These are phyloP conservation scores for Malus hybrid DNA, from an alignment of 331 rosid genomes.

Conservation along the genomic window DNA sequence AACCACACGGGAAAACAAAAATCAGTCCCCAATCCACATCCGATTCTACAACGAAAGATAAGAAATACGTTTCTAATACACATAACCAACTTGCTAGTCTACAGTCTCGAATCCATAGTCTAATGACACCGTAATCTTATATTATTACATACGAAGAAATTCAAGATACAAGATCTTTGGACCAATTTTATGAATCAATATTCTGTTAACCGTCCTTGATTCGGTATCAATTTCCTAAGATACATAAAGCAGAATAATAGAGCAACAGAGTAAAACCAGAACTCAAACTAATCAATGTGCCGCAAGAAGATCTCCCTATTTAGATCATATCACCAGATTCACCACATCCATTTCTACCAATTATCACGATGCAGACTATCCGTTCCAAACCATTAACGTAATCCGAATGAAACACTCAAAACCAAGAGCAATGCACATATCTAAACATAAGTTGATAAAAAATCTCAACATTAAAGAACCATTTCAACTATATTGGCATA, in stretches of 20 bases:
- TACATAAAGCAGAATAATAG: no score
- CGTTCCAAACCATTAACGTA: background rate
- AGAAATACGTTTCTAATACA: background rate
- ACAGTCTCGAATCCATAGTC: background rate
- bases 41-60: background rate
- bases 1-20: background rate
- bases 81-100: background rate
- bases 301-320: no score
- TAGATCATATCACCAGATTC: no score
- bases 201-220: background rate
- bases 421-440: background rate
- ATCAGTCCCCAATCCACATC: background rate
- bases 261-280: no score
- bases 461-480: background rate
- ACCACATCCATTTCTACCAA: background rate
- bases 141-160: background rate
- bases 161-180: background rate
- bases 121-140: background rate
- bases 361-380: background rate
- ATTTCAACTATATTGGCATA: background rate
- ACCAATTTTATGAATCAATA: background rate
- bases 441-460: background rate
- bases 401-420: background rate
- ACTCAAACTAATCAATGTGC: no score
- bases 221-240: background rate